These are phyloP conservation scores for Globisporangium paroecandrum DNA, from an alignment of 352 stramenopile species.

Conservation along the genomic window DNA sequence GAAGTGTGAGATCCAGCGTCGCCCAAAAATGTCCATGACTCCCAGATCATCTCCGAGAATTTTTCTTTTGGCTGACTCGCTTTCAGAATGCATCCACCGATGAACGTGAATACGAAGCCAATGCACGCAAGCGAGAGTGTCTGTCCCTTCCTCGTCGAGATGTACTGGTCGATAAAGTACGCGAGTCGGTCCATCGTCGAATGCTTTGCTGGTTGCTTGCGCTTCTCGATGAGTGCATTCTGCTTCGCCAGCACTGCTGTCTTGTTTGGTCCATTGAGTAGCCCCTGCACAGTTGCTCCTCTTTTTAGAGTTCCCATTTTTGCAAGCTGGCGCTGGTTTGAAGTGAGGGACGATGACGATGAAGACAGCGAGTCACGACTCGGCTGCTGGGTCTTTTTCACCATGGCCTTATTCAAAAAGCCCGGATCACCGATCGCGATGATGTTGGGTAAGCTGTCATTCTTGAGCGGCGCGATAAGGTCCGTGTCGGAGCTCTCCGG, in stretches of 20 bases:
- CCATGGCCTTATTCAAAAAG: conserved; percentile 9
- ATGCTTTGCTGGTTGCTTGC: conserved; percentile 24
- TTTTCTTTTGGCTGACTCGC: conserved; percentile 21
- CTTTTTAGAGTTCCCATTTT: conserved; percentile 6
- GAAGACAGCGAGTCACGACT: not conserved
- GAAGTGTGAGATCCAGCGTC: conserved; percentile 47
- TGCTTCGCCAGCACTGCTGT: conserved; percentile 12
- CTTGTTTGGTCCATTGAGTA: conserved; percentile 11
- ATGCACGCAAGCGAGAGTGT: conserved; percentile 39
- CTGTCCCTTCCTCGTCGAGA: conserved; percentile 57
- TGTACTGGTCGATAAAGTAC: conserved; percentile 64
- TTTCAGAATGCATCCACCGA: conserved; percentile 44
- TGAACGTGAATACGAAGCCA: conserved; percentile 39
- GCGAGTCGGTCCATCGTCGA: conserved; percentile 32
- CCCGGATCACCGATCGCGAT: conserved; percentile 12
- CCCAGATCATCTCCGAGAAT: conserved; percentile 52
- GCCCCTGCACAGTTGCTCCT: not conserved
- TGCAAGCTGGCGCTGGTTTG: not conserved
- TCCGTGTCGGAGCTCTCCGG: conserved; percentile 2
- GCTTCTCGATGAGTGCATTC: conserved; percentile 19
- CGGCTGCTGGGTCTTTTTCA: conserved; percentile 12
- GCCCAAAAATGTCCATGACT: conserved; percentile 61
- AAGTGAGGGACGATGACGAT: not conserved
- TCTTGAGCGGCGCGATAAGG: conserved; percentile 15
- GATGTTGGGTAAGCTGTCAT: conserved; percentile 13